phyloP scores from a whole-genome alignment of 441 rosid species.

The Populus hybrid region DNA sequence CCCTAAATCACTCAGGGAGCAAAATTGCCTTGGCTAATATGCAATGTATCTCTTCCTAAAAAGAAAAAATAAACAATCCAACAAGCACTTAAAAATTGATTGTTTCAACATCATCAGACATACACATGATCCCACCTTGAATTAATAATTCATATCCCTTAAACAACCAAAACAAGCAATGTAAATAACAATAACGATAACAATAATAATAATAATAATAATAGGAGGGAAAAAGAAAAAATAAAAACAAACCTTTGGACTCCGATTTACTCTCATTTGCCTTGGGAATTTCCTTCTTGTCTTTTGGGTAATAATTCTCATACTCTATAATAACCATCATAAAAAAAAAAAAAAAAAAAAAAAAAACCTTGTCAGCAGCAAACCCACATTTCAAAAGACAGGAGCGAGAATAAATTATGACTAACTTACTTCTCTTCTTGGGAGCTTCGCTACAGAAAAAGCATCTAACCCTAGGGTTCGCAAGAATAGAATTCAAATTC shows the following conservation, averaged over 20 bases:
- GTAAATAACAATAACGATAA: not conserved
- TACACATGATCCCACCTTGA: not conserved
- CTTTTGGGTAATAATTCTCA: conserved; percentile 54
- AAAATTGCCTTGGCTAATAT: not conserved
- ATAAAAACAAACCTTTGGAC: conserved; percentile 38
- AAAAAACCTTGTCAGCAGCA: not conserved
- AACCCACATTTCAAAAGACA: not conserved
- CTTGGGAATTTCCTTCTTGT: conserved; percentile 46
- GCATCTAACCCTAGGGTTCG: conserved; percentile 42
- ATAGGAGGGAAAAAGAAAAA: not conserved
- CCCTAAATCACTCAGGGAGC: not conserved
- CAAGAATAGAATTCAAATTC: conserved; percentile 36
- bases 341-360: too few relatives aligned
- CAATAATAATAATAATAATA: not conserved
- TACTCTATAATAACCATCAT: conserved; percentile 31
- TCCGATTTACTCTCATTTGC: conserved; percentile 37
- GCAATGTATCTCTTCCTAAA: not conserved
- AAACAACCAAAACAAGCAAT: not conserved
- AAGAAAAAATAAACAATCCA: not conserved
- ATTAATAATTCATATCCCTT: not conserved
- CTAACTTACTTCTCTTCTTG: conserved; percentile 46
- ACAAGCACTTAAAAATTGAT: not conserved
- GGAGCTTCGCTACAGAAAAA: conserved; percentile 45
- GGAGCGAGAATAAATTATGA: too few relatives aligned
- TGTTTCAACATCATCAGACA: conserved; percentile 7